Conservation (phyloP, 768 basidiomycete species). For the Podaxis rugospora region DNA sequence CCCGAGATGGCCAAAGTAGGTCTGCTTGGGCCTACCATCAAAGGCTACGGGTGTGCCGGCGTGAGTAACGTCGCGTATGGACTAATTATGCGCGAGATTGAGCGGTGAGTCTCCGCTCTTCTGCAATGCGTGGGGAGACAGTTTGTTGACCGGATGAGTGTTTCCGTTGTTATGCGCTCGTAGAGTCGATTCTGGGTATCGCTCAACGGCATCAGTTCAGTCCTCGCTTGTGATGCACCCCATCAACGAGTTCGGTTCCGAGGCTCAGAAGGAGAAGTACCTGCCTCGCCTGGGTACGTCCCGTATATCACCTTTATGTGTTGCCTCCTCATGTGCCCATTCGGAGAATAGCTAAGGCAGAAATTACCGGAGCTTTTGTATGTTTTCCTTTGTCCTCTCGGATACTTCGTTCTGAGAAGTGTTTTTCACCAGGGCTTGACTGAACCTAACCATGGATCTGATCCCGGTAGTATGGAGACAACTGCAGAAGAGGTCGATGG, state of each 20-base stretch:
- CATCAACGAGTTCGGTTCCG: constrained; percentile 82
- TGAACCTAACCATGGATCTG: constrained; percentile 96
- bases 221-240: constrained; percentile 97
- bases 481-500: constrained; percentile 81
- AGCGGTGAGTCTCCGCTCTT: constrained; percentile 49
- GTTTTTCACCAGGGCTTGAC: constrained; percentile 68
- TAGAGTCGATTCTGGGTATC: constrained; percentile 95
- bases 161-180: background rate
- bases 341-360: constrained; percentile 60
- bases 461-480: constrained; percentile 98
- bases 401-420: background rate
- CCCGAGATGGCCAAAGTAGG: constrained; percentile 93
- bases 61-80: constrained; percentile 91
- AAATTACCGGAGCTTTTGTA: constrained; percentile 91
- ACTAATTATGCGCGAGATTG: constrained; percentile 89
- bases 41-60: constrained; percentile 93
- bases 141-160: background rate
- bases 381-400: constrained; percentile 23
- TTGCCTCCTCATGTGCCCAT: background rate
- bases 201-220: constrained; percentile 93
- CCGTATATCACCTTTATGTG: background rate
- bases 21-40: constrained; percentile 86
- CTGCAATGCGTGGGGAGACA: background rate
- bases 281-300: constrained; percentile 73
- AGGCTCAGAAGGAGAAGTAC: constrained; percentile 88